phyloP scores from a whole-genome alignment of 768 basidiomycete genomes.

The Mycena alexandri region DNA sequence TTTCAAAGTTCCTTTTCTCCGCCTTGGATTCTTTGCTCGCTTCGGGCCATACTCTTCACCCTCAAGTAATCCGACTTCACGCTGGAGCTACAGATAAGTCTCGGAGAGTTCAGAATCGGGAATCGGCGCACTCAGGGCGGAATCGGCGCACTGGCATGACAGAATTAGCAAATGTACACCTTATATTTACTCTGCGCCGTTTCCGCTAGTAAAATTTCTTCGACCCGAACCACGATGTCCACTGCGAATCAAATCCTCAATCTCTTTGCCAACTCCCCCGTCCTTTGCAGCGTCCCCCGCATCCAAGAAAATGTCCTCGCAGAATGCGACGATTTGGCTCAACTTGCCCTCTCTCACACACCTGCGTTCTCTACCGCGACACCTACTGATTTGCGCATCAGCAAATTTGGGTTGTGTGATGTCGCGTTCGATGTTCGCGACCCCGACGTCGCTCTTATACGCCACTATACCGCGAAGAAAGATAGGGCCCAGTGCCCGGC shows the following conservation, averaged over 20 bases:
- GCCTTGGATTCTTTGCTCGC: too few relatives aligned
- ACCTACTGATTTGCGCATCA: not conserved
- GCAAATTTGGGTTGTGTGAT: not conserved
- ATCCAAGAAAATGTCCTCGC: slow-evolving; percentile 10
- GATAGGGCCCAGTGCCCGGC: not conserved
- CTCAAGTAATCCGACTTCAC: too few relatives aligned
- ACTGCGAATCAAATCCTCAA: slow-evolving; percentile 1
- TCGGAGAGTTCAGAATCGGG: too few relatives aligned
- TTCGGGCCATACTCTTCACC: too few relatives aligned
- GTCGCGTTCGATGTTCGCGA: slow-evolving; percentile 11
- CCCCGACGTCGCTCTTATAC: not conserved
- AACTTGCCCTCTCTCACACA: slow-evolving; percentile 12
- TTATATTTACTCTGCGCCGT: not conserved
- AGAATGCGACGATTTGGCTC: not conserved
- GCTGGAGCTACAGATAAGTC: too few relatives aligned
- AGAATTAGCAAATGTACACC: not conserved
- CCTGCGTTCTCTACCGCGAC: slow-evolving; percentile 5
- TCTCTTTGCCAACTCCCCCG: slow-evolving; percentile 2
- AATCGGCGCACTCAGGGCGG: too few relatives aligned
- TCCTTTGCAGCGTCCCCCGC: slow-evolving; percentile 1
- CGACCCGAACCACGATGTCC: not conserved
- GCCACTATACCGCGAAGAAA: not conserved
- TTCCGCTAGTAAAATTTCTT: not conserved
- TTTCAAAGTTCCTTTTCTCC: too few relatives aligned
- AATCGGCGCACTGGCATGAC: too few relatives aligned